phyloP scores from a whole-genome alignment of 495 filamentous ascomycete species.

The Tuber aestivum region DNA sequence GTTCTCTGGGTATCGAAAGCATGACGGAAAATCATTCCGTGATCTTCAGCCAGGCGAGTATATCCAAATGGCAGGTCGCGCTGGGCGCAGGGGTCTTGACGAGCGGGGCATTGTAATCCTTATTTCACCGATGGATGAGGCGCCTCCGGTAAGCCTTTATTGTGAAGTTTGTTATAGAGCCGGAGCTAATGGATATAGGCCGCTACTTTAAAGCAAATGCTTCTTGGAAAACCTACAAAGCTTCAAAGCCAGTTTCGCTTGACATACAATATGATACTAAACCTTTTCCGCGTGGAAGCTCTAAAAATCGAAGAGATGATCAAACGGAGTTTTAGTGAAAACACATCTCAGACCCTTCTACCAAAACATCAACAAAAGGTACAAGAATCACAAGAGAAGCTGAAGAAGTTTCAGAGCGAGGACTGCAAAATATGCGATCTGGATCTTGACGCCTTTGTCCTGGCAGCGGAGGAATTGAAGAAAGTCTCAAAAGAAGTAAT shows the following conservation, averaged over 20 bases:
- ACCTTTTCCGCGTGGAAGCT: slow-evolving; percentile 89
- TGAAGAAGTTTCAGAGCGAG: slow-evolving; percentile 83
- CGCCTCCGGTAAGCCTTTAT: slow-evolving; percentile 59
- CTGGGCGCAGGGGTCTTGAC: slow-evolving; percentile 87
- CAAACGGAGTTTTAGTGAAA: slow-evolving; percentile 96
- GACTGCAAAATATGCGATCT: slow-evolving; percentile 74
- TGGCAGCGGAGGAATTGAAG: slow-evolving; percentile 70
- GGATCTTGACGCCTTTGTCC: slow-evolving; percentile 70
- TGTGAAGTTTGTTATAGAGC: not conserved
- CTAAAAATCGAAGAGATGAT: slow-evolving; percentile 99
- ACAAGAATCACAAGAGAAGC: slow-evolving; percentile 82
- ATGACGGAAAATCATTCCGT: slow-evolving; percentile 84
- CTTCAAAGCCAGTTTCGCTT: slow-evolving; percentile 91
- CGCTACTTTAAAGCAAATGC: slow-evolving; percentile 78
- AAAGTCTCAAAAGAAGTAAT: slow-evolving; percentile 68
- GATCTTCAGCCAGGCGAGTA: slow-evolving; percentile 93
- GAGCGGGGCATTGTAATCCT: slow-evolving; percentile 90
- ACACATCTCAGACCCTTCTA: slow-evolving; percentile 91
- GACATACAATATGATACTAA: slow-evolving; percentile 99
- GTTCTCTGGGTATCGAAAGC: slow-evolving; percentile 94
- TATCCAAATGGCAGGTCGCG: slow-evolving; percentile 96
- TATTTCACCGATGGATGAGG: slow-evolving; percentile 73
- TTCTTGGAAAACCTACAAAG: slow-evolving; percentile 91
- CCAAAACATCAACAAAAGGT: slow-evolving; percentile 93
- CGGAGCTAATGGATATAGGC: slow-evolving; percentile 26